A percentile compares a stretch with the other conserved stretches of the same genome.
Conservation (phyloP, 306 rosid species). For the Rosa lucieae region DNA sequence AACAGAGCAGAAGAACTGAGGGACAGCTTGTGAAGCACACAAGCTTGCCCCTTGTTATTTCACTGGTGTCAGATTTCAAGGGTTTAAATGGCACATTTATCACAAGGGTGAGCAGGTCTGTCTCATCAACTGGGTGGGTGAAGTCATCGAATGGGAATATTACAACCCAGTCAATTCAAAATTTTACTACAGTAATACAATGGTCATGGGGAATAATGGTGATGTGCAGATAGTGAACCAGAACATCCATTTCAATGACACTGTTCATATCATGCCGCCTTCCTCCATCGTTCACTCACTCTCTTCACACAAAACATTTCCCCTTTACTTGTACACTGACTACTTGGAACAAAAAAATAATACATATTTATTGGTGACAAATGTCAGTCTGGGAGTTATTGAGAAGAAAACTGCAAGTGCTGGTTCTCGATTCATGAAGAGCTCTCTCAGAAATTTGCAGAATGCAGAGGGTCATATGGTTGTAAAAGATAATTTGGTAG, state of each 20-base stretch:
- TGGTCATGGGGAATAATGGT: conserved; percentile 58
- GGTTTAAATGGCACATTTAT: conserved; percentile 70
- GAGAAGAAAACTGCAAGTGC: conserved; percentile 34
- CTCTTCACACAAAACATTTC: conserved; percentile 42
- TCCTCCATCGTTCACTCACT: conserved; percentile 29
- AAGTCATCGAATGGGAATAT: conserved; percentile 71
- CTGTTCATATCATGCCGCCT: conserved; percentile 35
- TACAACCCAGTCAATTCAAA: conserved; percentile 58
- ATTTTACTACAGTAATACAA: conserved; percentile 46
- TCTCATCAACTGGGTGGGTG: conserved; percentile 68
- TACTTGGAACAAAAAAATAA: conserved; percentile 34
- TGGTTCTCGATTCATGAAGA: conserved; percentile 37
- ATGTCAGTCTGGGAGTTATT: conserved; percentile 57
- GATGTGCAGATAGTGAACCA: conserved; percentile 59
- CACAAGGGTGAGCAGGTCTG: conserved; percentile 51
- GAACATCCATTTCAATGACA: conserved; percentile 44
- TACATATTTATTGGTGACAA: conserved; percentile 30
- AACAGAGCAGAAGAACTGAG: conserved; percentile 42
- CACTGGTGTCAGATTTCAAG: conserved; percentile 41
- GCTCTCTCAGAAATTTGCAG: conserved; percentile 66
- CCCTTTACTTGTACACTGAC: conserved; percentile 43
- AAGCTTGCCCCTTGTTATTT: conserved; percentile 45
- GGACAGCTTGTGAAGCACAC: conserved; percentile 49
- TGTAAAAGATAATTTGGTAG: conserved; percentile 49
- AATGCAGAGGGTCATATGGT: conserved; percentile 59